Evolutionary conservation across 345 rosid species (phyloP).

Genomic region (Bruguiera sexangula): DNA sequence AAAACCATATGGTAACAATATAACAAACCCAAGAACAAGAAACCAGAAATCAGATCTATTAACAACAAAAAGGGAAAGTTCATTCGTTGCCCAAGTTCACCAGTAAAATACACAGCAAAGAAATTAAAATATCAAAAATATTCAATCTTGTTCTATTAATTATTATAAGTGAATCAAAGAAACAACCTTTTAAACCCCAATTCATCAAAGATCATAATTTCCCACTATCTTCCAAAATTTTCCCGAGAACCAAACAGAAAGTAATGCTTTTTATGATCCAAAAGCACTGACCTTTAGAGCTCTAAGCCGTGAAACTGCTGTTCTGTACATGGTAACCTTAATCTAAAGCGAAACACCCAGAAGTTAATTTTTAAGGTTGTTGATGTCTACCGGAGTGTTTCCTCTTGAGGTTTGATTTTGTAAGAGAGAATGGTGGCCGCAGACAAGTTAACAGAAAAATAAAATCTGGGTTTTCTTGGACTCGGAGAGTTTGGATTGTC

Average conservation of each 20-base stretch:
- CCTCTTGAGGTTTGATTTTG: slow-evolving; percentile 1
- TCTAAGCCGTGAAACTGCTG: slow-evolving; percentile 25
- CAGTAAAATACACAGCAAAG: not conserved
- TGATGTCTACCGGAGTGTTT: not conserved
- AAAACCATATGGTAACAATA: too few relatives aligned
- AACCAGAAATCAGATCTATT: slow-evolving; percentile 9
- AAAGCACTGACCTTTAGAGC: slow-evolving; percentile 26
- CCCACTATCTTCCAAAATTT: not conserved
- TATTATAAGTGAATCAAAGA: not conserved
- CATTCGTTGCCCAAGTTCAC: not conserved
- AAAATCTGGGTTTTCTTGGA: not conserved
- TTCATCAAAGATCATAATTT: not conserved
- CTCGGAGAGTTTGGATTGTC: not conserved
- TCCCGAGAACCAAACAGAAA: slow-evolving; percentile 2
- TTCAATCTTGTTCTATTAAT: not conserved
- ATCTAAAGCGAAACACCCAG: slow-evolving; percentile 3
- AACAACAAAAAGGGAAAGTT: not conserved
- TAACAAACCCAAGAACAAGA: not conserved
- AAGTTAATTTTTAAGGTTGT: not conserved
- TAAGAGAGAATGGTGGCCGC: slow-evolving; percentile 10
- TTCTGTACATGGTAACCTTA: slow-evolving; percentile 20
- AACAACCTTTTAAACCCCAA: not conserved
- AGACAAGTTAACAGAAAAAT: not conserved
- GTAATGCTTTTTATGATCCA: not conserved
- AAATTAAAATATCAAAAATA: not conserved